Percentiles rank a stretch among this genome's conserved stretches.
Conservation (phyloP, 306 rosid genomes). For the Coriaria nepalensis region DNA sequence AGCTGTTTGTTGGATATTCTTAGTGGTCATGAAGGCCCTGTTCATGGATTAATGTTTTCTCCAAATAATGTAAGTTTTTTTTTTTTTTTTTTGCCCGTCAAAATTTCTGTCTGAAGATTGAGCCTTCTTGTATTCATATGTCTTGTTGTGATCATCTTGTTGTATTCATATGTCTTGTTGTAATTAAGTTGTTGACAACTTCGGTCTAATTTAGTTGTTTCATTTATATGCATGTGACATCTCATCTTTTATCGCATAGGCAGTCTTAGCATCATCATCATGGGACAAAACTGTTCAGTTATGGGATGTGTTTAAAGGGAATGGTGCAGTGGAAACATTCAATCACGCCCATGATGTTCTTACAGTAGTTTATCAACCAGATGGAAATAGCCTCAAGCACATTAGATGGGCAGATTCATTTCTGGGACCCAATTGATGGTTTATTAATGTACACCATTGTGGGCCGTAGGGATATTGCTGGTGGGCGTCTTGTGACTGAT, state of each 20-base stretch:
- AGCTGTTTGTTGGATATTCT: constrained; percentile 74
- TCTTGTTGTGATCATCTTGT: too few relatives aligned
- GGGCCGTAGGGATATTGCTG: constrained; percentile 86
- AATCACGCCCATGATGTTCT: constrained; percentile 83
- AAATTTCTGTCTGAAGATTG: too few relatives aligned
- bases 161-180: too few relatives aligned
- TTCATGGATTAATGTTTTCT: constrained; percentile 82
- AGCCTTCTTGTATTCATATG: too few relatives aligned
- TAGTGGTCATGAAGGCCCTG: constrained; percentile 96
- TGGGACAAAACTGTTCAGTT: constrained; percentile 81
- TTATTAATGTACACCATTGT: constrained; percentile 70
- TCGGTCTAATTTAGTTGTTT: too few relatives aligned
- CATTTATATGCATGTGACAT: too few relatives aligned
- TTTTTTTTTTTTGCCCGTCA: not conserved
- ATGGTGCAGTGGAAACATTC: constrained; percentile 85
- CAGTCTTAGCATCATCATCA: constrained; percentile 78
- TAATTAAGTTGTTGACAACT: too few relatives aligned
- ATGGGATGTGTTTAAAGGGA: constrained; percentile 92
- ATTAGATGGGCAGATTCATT: constrained; percentile 88
- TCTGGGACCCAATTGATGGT: constrained; percentile 95
- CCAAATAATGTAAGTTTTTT: constrained; percentile 68
- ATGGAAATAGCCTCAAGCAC: constrained; percentile 97
- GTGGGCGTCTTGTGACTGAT: constrained; percentile 92
- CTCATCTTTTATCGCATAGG: constrained; percentile 24
- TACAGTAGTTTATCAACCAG: constrained; percentile 79